A percentile compares a stretch with the other conserved stretches of the same genome.
These are phyloP conservation scores for Picea engelmannii DNA, from an alignment of 83 land plant genomes.

Conservation along the genomic window DNA sequence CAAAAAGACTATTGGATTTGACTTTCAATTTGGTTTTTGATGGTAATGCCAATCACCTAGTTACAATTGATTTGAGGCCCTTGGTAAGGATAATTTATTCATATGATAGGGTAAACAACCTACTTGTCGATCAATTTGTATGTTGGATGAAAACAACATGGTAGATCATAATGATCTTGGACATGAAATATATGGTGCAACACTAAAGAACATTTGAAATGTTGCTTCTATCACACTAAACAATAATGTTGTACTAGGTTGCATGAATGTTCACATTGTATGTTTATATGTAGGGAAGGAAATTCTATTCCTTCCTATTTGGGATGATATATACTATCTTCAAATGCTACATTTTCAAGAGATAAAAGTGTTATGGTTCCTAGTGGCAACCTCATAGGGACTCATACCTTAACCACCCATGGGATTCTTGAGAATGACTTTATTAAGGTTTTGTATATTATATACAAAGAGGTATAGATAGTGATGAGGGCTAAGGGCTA, in stretches of 20 bases:
- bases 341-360: constrained; percentile 34
- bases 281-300: neutral
- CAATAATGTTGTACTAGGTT: constrained; percentile 94
- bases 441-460: constrained; percentile 60
- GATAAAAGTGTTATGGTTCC: constrained; percentile 93
- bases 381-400: constrained; percentile 90
- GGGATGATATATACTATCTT: neutral
- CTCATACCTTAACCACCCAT: no score
- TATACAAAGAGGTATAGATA: constrained; percentile 78
- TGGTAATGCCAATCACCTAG: constrained; percentile 91
- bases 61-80: constrained; percentile 87
- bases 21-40: constrained; percentile 87
- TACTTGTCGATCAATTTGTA: neutral
- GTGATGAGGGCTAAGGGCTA: constrained; percentile 22
- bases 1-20: constrained; percentile 56
- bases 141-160: neutral
- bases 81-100: constrained; percentile 45
- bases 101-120: neutral
- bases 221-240: constrained; percentile 84
- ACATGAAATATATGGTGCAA: constrained; percentile 91
- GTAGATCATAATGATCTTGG: neutral
- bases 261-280: neutral
- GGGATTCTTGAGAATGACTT: no score
- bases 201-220: constrained; percentile 85
- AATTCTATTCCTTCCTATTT: neutral